A percentile compares a stretch with the other conserved stretches of the same genome.
Conservation (phyloP, 257 asterid species). For the Salvia miltiorrhiza region DNA sequence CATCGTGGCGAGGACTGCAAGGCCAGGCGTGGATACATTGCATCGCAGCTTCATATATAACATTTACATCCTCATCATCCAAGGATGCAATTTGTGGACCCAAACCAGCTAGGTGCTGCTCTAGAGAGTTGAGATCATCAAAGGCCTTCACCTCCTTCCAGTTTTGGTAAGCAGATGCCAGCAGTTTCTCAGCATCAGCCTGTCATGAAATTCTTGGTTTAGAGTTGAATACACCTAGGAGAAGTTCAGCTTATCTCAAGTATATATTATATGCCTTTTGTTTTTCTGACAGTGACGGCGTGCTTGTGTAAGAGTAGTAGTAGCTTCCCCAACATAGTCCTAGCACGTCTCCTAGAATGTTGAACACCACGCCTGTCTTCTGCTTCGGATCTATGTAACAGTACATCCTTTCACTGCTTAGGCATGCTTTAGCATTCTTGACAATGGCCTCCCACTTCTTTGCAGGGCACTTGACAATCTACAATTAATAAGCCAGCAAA, state of each 20-base stretch:
- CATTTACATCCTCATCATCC: too few species aligned
- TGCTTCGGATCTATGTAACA: slow-evolving; percentile 21
- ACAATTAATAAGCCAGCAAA: neutral
- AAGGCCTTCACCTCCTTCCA: slow-evolving; percentile 23
- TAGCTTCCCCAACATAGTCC: slow-evolving; percentile 20
- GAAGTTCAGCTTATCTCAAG: neutral
- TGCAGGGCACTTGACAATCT: slow-evolving; percentile 32
- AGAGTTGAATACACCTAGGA: neutral
- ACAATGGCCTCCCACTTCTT: slow-evolving; percentile 39
- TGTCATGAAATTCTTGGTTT: slow-evolving; percentile 14
- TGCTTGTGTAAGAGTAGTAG: slow-evolving; percentile 21
- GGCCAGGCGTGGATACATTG: neutral
- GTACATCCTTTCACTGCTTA: slow-evolving; percentile 23
- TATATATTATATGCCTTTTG: slow-evolving; percentile 35
- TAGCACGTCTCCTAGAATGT: slow-evolving; percentile 36
- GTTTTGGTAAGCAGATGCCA: slow-evolving; percentile 35
- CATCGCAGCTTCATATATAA: too few species aligned
- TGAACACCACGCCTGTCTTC: slow-evolving; percentile 35
- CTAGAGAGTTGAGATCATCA: slow-evolving; percentile 28
- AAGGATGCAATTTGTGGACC: too few species aligned
- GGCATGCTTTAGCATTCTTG: slow-evolving; percentile 49
- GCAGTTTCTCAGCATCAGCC: slow-evolving; percentile 34
- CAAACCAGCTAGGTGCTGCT: slow-evolving; percentile 12
- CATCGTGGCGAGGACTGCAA: neutral
- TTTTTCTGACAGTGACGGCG: slow-evolving; percentile 26